Conservation (phyloP, 108 stramenopile genomes). For the Hondaea fermentalgiana region DNA sequence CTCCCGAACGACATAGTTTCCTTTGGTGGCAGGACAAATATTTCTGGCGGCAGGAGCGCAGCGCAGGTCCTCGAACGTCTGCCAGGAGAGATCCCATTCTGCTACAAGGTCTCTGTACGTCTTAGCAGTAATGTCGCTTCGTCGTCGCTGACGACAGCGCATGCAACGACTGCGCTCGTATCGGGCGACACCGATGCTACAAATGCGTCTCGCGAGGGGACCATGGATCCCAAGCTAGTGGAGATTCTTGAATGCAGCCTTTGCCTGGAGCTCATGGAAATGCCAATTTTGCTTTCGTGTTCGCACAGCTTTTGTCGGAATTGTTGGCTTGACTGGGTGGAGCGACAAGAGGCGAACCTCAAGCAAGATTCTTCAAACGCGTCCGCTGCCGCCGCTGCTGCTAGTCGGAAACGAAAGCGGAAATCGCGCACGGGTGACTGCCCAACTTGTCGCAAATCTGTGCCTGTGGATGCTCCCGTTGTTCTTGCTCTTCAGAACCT, state of each 20-base stretch:
- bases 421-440: background rate
- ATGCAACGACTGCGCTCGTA: background rate
- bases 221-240: background rate
- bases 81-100: background rate
- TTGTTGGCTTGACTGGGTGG: background rate
- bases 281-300: background rate
- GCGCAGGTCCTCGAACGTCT: background rate
- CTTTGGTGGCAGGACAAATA: background rate
- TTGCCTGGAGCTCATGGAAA: background rate
- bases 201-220: too few species aligned
- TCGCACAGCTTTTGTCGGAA: background rate
- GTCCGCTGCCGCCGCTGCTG: too few species aligned
- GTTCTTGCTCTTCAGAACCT: background rate
- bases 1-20: background rate
- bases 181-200: too few species aligned
- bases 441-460: background rate
- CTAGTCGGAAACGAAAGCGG: background rate
- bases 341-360: background rate
- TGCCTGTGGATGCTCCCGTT: background rate
- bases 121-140: background rate
- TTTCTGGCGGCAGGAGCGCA: background rate
- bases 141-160: background rate
- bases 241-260: background rate
- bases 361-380: background rate
- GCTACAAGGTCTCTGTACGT: background rate